These are phyloP conservation scores for Eucalyptus sp. DNA, from an alignment of 345 rosid species.

Conservation along the genomic window DNA sequence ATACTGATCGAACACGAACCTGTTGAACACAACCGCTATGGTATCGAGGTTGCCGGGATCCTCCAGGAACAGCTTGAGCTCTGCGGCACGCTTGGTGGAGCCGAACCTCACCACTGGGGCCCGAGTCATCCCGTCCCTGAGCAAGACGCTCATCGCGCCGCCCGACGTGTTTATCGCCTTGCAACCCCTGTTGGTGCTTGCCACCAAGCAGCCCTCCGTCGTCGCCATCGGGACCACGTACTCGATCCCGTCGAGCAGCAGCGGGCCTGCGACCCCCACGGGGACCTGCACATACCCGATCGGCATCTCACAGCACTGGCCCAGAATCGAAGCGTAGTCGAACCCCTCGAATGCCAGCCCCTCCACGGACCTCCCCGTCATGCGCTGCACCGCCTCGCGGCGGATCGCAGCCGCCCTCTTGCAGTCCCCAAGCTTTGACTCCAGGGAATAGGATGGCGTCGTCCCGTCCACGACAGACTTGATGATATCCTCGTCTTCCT, in stretches of 20 bases:
- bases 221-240: constrained; percentile 92
- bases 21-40: constrained; percentile 58
- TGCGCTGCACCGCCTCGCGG: constrained; percentile 68
- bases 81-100: constrained; percentile 45
- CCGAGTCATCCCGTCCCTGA: constrained; percentile 73
- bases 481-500: constrained; percentile 59
- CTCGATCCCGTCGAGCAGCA: constrained; percentile 72
- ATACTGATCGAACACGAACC: constrained; percentile 4
- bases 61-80: constrained; percentile 75
- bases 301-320: constrained; percentile 99
- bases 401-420: constrained; percentile 61
- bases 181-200: constrained; percentile 91
- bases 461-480: constrained; percentile 42
- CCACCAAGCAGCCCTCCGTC: constrained; percentile 90
- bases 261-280: constrained; percentile 80
- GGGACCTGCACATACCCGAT: constrained; percentile 90
- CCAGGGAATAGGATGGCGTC: constrained; percentile 61
- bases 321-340: constrained; percentile 71
- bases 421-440: constrained; percentile 73
- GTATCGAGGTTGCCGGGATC: constrained; percentile 52
- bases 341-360: constrained; percentile 82
- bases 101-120: constrained; percentile 74
- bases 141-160: constrained; percentile 53
- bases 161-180: constrained; percentile 72
- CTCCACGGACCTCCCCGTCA: constrained; percentile 54